Percentiles rank a stretch among this genome's conserved stretches.
These are phyloP conservation scores for Cutaneotrichosporon dermatis DNA, from an alignment of 1,284 basidiomycete species.

Conservation along the genomic window DNA sequence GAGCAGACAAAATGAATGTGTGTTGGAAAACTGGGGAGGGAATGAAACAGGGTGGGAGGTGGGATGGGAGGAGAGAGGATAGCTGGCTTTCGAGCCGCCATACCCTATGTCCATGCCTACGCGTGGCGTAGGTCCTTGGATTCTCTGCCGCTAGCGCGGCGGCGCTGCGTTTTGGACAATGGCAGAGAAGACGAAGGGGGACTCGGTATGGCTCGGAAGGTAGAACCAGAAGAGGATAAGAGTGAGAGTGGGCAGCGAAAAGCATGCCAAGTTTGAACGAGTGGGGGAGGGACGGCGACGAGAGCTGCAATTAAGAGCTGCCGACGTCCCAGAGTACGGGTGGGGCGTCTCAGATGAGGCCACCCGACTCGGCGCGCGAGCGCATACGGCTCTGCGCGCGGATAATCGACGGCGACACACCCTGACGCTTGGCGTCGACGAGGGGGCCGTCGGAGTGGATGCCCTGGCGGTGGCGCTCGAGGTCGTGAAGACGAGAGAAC, in stretches of 20 bases:
- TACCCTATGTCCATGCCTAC: constrained; percentile 44
- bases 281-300: constrained; percentile 8
- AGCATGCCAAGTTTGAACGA: constrained; percentile 35
- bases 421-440: constrained; percentile 46
- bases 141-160: constrained; percentile 37
- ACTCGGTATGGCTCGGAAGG: constrained; percentile 35
- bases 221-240: constrained; percentile 32
- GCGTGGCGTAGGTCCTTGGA: constrained; percentile 38
- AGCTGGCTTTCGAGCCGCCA: constrained; percentile 42
- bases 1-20: background rate
- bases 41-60: constrained; percentile 10
- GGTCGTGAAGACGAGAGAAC: constrained; percentile 50
- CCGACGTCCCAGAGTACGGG: constrained; percentile 2
- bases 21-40: constrained; percentile 7
- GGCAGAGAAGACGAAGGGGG: constrained; percentile 22
- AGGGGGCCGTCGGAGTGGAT: constrained; percentile 49
- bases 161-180: constrained; percentile 47
- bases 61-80: constrained; percentile 1
- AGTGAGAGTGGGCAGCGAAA: constrained; percentile 30
- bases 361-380: constrained; percentile 38
- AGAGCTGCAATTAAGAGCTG: constrained; percentile 3
- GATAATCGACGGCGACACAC: constrained; percentile 42
- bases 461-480: constrained; percentile 50
- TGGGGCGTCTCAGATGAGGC: constrained; percentile 32
- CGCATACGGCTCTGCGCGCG: constrained; percentile 45